Evolutionary conservation across 768 basidiomycete genomes (phyloP).

Genomic region (Suillus bovinus): DNA sequence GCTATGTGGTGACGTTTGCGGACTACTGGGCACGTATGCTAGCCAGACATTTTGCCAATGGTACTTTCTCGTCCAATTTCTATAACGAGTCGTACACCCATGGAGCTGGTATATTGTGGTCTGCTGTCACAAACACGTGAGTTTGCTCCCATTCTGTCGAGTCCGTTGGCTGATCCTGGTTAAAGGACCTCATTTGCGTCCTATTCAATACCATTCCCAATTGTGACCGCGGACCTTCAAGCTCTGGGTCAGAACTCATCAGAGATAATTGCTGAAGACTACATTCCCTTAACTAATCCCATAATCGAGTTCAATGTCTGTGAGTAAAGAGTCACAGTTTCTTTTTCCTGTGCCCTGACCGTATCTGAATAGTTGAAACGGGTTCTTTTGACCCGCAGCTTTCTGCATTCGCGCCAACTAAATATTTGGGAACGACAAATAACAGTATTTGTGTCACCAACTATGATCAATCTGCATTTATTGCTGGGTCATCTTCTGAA

Average conservation of each 20-base stretch:
- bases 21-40: constrained; percentile 30
- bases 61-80: constrained; percentile 34
- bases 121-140: constrained; percentile 33
- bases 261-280: constrained; percentile 20
- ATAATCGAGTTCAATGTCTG: constrained; percentile 38
- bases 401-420: constrained; percentile 46
- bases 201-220: constrained; percentile 40
- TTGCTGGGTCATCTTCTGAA: constrained; percentile 43
- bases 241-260: constrained; percentile 28
- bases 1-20: constrained; percentile 31
- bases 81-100: constrained; percentile 30
- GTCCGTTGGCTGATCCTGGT: constrained; percentile 5
- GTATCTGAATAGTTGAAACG: constrained; percentile 32
- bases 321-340: constrained; percentile 15
- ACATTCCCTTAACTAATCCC: constrained; percentile 33
- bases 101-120: constrained; percentile 37
- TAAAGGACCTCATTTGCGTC: constrained; percentile 34
- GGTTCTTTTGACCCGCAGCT: constrained; percentile 44
- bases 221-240: constrained; percentile 32
- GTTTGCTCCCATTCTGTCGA: constrained; percentile 11
- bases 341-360: neutral
- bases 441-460: constrained; percentile 32
- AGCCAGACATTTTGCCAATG: constrained; percentile 40
- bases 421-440: constrained; percentile 45
- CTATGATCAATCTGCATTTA: constrained; percentile 35